phyloP scores from a whole-genome alignment of 129 eudicot genomes.

The Chrysanthemum makinoi region DNA sequence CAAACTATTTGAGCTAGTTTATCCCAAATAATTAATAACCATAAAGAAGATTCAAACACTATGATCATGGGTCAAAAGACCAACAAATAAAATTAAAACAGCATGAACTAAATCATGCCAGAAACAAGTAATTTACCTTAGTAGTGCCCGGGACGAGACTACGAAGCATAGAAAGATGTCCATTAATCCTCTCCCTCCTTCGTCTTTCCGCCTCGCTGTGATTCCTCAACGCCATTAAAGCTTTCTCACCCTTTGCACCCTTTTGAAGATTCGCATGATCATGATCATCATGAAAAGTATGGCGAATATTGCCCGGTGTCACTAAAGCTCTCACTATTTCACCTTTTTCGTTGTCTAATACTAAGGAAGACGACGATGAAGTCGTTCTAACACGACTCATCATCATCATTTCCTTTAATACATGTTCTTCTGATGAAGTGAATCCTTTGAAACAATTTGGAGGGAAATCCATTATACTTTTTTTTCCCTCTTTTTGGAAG shows the following conservation, averaged over 20 bases:
- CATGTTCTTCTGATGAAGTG: constrained; percentile 30
- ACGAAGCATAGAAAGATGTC: constrained; percentile 67
- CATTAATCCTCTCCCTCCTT: constrained; percentile 75
- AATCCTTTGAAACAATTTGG: constrained; percentile 42
- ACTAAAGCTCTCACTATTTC: constrained; percentile 55
- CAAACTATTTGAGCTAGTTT: no score
- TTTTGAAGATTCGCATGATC: constrained; percentile 17
- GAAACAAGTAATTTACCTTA: constrained; percentile 42
- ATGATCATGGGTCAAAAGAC: neutral
- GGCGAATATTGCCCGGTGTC: constrained; percentile 31
- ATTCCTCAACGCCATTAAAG: constrained; percentile 64
- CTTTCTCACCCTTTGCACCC: constrained; percentile 49
- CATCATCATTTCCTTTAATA: constrained; percentile 35
- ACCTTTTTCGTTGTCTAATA: constrained; percentile 55
- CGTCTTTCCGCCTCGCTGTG: constrained; percentile 89
- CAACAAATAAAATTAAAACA: neutral
- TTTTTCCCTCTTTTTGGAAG: neutral
- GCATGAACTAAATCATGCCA: neutral
- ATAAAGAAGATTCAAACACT: neutral
- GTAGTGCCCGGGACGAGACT: constrained; percentile 51
- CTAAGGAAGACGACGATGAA: constrained; percentile 43
- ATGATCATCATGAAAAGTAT: neutral
- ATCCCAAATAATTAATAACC: no score
- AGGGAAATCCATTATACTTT: constrained; percentile 46
- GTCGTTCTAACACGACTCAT: constrained; percentile 24